These are phyloP conservation scores for Venturia effusa DNA, from an alignment of 2,329 filamentous ascomycete genomes.

Conservation along the genomic window DNA sequence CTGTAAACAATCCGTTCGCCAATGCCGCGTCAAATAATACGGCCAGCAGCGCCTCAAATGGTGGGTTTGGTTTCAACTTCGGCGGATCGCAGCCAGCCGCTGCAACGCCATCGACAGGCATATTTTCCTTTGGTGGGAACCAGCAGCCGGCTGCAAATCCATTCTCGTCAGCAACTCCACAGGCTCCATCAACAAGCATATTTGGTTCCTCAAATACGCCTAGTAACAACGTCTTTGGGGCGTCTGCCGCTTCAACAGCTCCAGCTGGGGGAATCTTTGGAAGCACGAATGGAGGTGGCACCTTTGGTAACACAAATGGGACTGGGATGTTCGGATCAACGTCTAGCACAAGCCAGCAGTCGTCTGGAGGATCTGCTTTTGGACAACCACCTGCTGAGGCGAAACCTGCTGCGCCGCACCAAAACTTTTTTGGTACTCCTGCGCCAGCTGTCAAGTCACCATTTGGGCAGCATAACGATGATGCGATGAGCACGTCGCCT, in stretches of 20 bases:
- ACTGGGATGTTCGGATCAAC: not conserved
- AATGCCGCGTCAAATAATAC: not conserved
- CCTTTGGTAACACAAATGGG: conserved; percentile 4
- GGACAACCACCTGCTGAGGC: not conserved
- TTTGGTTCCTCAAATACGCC: conserved; percentile 5
- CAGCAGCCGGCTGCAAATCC: not conserved
- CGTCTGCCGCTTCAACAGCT: not conserved
- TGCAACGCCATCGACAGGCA: not conserved
- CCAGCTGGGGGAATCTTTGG: not conserved
- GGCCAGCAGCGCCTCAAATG: not conserved
- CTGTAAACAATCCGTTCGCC: conserved; percentile 10
- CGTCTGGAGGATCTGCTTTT: not conserved
- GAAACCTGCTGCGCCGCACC: not conserved
- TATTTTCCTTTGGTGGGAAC: conserved; percentile 5
- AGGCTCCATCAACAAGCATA: conserved; percentile 2
- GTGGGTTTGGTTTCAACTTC: conserved; percentile 7
- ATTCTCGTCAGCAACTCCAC: conserved; percentile 1
- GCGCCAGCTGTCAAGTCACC: not conserved
- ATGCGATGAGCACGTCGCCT: conserved; percentile 7
- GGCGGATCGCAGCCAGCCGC: not conserved
- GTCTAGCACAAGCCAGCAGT: not conserved
- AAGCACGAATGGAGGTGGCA: not conserved
- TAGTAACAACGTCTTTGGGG: conserved; percentile 1
- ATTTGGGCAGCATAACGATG: conserved; percentile 7
- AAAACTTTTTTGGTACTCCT: not conserved